Evolutionary conservation across 495 filamentous ascomycete genomes (phyloP), one percentile per base, ranked within the genome.

Genomic region (Daldinia bambusicola): DNA sequence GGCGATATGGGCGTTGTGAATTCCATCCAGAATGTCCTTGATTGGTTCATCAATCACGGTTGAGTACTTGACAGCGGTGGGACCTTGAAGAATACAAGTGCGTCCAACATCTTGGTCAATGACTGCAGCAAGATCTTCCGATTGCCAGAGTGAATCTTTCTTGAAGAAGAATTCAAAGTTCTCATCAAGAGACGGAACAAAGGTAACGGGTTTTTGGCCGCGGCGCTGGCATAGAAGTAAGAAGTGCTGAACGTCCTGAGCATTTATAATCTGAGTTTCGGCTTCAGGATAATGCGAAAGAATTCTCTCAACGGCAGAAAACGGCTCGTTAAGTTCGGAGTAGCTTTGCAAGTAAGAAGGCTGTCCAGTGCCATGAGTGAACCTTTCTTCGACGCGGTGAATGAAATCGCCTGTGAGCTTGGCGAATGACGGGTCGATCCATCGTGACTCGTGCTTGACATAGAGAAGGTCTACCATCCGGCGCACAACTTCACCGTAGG

Each of bases 131-230:
- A 99, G 87, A 76, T 98, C 94, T 80, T 99, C 95, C 0, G 94
- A 97, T 80, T 99, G 95, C 95, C 95, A 99, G 31, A 99, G 88
- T n/a, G 95, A 98, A 80, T 99, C 95, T 82, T 99, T 99, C 89
- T 99, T 99, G 89, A 99, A 98, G 84, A 91, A 99, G 79, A 93
- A 96, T 78, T 98, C 95, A 55, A 99, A 98, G 71, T 92, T 95
- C 61, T 97, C 95, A 78, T 99, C 95, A 32, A 99, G 85, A 4
- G 89, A 85, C 12, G 95, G 95, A 55, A 99, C 93, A 75, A 99
- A 99, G 2, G 95, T 95, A 14, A 95, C 92, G 0, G 95, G 95
- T 84, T 99, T 99, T 84, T 99, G 96, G 16, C 92, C 92, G 38
- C 91, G 92, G 6, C 94, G 90, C 77, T 94, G 90, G 84, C 94